phyloP scores from a whole-genome alignment of 2,329 filamentous ascomycete genomes.

The Alternaria burnsii region DNA sequence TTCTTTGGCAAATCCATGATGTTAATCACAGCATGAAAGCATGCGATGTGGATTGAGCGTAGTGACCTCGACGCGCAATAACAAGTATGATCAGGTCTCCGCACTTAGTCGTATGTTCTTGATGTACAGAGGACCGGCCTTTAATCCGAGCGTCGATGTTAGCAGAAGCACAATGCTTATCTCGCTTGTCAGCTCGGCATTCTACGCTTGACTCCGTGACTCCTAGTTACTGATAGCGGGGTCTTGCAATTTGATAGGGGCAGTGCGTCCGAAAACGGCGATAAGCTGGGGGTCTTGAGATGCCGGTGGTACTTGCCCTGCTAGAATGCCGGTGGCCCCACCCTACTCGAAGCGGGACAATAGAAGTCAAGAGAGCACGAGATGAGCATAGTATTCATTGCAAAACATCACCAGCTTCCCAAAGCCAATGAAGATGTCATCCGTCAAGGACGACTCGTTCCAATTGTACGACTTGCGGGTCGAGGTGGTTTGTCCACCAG shows the following conservation, averaged over 20 bases:
- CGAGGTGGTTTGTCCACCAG: conserved; percentile 18
- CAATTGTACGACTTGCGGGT: conserved; percentile 19
- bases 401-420: neutral
- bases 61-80: neutral
- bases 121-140: neutral
- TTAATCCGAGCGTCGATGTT: neutral
- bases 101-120: neutral
- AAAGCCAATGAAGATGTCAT: neutral
- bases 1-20: conserved; percentile 6
- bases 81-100: neutral
- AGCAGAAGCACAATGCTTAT: conserved; percentile 3
- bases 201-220: neutral
- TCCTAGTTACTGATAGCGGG: neutral
- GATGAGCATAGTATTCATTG: neutral
- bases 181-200: conserved; percentile 1
- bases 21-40: neutral
- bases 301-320: conserved; percentile 4
- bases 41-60: neutral
- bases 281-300: neutral
- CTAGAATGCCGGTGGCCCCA: conserved; percentile 4
- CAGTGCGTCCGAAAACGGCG: conserved; percentile 1
- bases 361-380: neutral
- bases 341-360: neutral
- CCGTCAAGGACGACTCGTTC: conserved; percentile 10
- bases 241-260: neutral